Evolutionary conservation across 768 basidiomycete species (phyloP), one percentile per base, ranked within the genome.

Genomic region (Lentinula detonsa): DNA sequence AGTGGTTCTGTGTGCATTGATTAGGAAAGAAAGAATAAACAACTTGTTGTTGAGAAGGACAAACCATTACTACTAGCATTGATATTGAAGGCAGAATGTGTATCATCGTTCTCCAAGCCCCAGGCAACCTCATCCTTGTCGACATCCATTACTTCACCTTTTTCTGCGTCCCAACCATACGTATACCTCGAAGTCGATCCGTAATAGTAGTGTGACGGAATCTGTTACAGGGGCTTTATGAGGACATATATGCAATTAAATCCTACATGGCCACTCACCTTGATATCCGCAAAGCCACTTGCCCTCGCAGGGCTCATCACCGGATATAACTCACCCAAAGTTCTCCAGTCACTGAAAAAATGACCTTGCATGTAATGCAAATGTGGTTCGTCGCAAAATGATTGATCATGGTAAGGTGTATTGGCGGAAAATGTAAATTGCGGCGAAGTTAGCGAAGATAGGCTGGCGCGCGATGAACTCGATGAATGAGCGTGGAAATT

Each of bases 191-290:
- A 76, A 13, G 88, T 92, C 58, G 86, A 86, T 7, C 88, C 88
- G 67, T 91, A 93, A 71, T 99, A 98, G 71, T 99, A 98, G 72
- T 98, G 95, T 62, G 92, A 95, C 0, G 97, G 96, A 63, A 98
- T 94, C 60, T 51, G 28, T 28, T 28, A 28, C 28, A 28, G 28
- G 28, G 28, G 28, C 28, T 28, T 28, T 39, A 39, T 39, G 37
- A 39, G 9, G 3, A 13, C 13, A 8, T 13, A 13, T 8, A 39
- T 39, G 9, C 37, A 8, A 39, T 39, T 2, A 13, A 13, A 2
- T 5, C 11, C 5, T 10, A 31, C 0, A 21, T 11, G 10, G 28
- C 28, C 21, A 51, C 49, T 51, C 21, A 51, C 49, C 49, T 91
- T 80, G 65, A 99, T 91, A 69, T 98, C 97, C 64, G 85, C 75